Conservation (phyloP, 192 early-diverging fungal genomes). For the Phycomyces nitens region DNA sequence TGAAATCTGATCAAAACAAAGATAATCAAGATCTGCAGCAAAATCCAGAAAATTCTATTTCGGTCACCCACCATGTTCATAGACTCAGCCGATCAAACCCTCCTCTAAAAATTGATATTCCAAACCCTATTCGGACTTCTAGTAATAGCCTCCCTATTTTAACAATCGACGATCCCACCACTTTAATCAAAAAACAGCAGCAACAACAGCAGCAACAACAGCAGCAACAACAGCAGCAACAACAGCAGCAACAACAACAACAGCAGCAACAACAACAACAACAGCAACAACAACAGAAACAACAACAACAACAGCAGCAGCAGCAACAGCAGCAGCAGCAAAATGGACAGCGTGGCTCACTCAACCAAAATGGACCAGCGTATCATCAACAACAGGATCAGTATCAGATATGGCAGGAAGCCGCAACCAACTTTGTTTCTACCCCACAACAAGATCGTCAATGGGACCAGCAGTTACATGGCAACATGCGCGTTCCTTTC, state of each 20-base stretch:
- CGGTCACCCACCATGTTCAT: background rate
- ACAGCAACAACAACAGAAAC: conserved; percentile 2
- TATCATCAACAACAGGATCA: too few species aligned
- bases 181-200: conserved; percentile 3
- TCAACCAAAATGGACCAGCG: too few species aligned
- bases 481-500: background rate
- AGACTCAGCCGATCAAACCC: conserved; percentile 14
- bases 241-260: conserved; percentile 8
- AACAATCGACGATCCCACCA: background rate
- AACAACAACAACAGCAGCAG: background rate
- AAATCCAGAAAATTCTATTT: background rate
- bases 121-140: background rate
- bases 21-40: conserved; percentile 1
- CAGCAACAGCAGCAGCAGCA: background rate
- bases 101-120: conserved; percentile 29
- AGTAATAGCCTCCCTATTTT: background rate
- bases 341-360: too few species aligned
- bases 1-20: too few species aligned
- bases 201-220: conserved; percentile 5
- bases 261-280: conserved; percentile 4
- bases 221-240: conserved; percentile 13
- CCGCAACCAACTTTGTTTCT: background rate
- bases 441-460: background rate
- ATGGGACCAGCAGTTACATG: conserved; percentile 3
- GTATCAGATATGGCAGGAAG: conserved; percentile 2